These are phyloP conservation scores for Diplodia sapinea DNA, from an alignment of 2,329 filamentous ascomycete genomes.

Conservation along the genomic window DNA sequence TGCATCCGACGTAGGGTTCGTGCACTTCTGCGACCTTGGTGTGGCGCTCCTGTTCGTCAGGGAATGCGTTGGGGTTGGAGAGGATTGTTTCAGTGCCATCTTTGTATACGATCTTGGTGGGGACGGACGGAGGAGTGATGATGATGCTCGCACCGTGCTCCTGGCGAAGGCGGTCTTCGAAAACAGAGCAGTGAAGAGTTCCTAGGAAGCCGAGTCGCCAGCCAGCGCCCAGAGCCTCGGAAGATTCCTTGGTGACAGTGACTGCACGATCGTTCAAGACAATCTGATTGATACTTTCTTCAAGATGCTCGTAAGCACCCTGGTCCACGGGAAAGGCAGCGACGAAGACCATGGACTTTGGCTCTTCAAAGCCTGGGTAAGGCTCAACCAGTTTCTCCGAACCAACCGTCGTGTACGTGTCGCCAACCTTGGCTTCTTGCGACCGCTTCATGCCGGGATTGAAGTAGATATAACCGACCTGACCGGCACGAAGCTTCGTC, in stretches of 20 bases:
- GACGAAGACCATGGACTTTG: conserved; percentile 98
- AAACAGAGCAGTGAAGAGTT: conserved; percentile 98
- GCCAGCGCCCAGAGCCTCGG: conserved; percentile 88
- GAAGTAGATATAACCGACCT: conserved; percentile 96
- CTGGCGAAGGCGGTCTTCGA: conserved; percentile 91
- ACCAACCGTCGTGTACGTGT: conserved; percentile 87
- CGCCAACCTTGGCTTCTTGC: conserved; percentile 93
- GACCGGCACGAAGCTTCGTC: conserved; percentile 79
- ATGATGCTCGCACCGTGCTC: conserved; percentile 96
- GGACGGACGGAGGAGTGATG: conserved; percentile 94
- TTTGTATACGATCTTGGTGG: conserved; percentile 81
- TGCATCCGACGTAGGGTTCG: conserved; percentile 79
- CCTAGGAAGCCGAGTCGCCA: conserved; percentile 95
- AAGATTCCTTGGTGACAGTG: conserved; percentile 90
- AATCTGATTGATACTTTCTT: conserved; percentile 93
- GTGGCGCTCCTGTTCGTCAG: conserved; percentile 66
- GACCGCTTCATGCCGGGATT: conserved; percentile 98
- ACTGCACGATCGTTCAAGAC: conserved; percentile 95
- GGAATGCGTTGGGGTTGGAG: conserved; percentile 86
- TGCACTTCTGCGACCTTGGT: conserved; percentile 65
- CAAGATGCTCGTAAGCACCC: conserved; percentile 80
- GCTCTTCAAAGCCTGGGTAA: conserved; percentile 92
- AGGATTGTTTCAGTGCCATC: conserved; percentile 80
- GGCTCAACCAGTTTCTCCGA: conserved; percentile 77
- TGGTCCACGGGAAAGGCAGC: conserved; percentile 95